Base-by-base conservation (phyloP, 2,329 filamentous ascomycete genomes). In the Penicillium crustosum region DNA sequence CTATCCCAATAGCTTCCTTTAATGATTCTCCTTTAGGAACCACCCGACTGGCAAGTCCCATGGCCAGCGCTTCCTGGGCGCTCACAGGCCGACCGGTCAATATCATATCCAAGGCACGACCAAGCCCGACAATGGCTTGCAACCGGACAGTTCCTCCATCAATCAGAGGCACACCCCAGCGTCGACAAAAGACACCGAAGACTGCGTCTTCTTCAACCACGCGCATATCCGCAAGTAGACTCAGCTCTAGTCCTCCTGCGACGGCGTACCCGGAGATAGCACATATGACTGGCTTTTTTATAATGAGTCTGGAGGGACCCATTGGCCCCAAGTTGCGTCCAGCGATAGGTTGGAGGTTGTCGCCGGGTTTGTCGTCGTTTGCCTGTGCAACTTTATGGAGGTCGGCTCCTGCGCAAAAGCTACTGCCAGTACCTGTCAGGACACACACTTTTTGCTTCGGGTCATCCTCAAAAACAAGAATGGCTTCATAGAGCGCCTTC, bases 111-210 rank as follows among this genome's bases (percentile, higher is more conserved):
- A 85, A 60, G 0, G 83, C 82, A 3, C 81, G 67, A 0, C 82
- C 81, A 1, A 85, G 71, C 0, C 83, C 83, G 23, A 85, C 69
- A 44, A 83, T 74, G 1, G 75, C 75, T 56, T 80, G 81, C 6
- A 84, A 68, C 1, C 82, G 77, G 0, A 84, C 81, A 0, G 82
- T 84, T 1, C 82, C 83, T 8, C 79, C 79, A 29, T 78, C 82
- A 42, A 83, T 79, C 25, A 83, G 67, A 4, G 81, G 81, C 0
- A 83, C 81, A 1, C 82, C 81, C 64, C 75, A 83, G 2, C 82
- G 76, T 2, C 83, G 75, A 66, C 80, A 84, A 62, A 84, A 85
- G 3, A 86, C 78, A 2, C 82, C 83, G 51, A 85, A 82, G 0
- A 83, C 66, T 4, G 81, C 79, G 42, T 81, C 78, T 53, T 82